phyloP scores from a whole-genome alignment of 306 rosid species.

The Lathyrus tuberosus region DNA sequence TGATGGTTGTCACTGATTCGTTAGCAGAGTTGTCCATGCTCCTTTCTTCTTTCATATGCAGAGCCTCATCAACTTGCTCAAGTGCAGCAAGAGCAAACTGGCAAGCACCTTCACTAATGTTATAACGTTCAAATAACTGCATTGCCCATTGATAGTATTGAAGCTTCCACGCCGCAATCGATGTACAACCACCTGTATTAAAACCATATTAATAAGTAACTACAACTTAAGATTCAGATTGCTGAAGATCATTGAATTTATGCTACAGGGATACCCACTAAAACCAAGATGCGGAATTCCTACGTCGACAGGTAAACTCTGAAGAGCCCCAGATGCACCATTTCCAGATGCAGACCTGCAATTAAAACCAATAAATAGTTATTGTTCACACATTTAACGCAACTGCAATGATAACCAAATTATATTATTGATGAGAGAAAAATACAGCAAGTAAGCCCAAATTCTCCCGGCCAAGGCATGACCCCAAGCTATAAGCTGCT shows the following conservation, averaged over 20 bases:
- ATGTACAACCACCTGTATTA: conserved; percentile 54
- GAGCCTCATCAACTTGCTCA: conserved; percentile 91
- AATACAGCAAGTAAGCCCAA: not conserved
- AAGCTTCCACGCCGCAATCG: conserved; percentile 73
- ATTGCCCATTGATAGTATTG: conserved; percentile 92
- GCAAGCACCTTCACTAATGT: conserved; percentile 84
- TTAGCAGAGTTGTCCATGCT: conserved; percentile 42
- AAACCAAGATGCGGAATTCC: conserved; percentile 65
- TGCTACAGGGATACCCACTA: conserved; percentile 55
- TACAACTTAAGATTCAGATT: conserved; percentile 19
- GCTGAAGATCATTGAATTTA: conserved; percentile 27
- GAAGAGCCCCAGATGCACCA: conserved; percentile 80
- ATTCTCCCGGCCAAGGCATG: conserved; percentile 1
- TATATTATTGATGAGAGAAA: conserved; percentile 2
- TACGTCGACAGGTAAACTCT: conserved; percentile 64
- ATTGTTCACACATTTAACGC: conserved; percentile 10
- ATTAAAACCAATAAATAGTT: conserved; percentile 39
- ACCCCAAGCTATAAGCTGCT: not conserved
- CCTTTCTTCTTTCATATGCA: conserved; percentile 43
- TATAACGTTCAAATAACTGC: conserved; percentile 90
- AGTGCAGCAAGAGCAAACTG: conserved; percentile 99
- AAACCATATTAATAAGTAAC: conserved; percentile 27
- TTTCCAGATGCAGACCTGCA: conserved; percentile 83
- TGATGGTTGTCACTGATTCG: conserved; percentile 68
- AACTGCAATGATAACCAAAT: conserved; percentile 22